Conservation (phyloP, 805 yeast genomes). For the Torulaspora microellipsoides region DNA sequence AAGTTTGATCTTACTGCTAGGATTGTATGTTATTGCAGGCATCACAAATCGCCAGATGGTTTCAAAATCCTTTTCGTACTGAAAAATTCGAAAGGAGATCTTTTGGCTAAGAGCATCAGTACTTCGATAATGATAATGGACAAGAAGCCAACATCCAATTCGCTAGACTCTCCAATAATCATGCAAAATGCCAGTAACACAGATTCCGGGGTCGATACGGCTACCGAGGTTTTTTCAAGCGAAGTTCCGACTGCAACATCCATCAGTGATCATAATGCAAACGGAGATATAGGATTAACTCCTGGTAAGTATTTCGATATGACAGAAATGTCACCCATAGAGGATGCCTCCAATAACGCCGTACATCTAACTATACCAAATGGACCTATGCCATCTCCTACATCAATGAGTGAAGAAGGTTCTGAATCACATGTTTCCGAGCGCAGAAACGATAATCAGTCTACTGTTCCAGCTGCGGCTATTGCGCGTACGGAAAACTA, state of each 20-base stretch:
- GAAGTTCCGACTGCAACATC: slow-evolving; percentile 11
- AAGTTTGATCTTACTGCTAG: slow-evolving; percentile 56
- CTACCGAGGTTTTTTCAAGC: slow-evolving; percentile 13
- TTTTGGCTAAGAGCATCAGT: slow-evolving; percentile 69
- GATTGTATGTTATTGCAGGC: slow-evolving; percentile 93
- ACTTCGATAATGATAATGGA: slow-evolving; percentile 88
- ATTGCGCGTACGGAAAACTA: slow-evolving; percentile 15
- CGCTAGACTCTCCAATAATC: slow-evolving; percentile 7
- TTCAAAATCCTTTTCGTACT: slow-evolving; percentile 68
- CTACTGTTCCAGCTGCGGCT: slow-evolving; percentile 13
- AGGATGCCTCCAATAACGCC: slow-evolving; percentile 3
- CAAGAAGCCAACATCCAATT: slow-evolving; percentile 62
- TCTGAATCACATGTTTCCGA: slow-evolving; percentile 41
- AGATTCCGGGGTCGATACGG: slow-evolving; percentile 13
- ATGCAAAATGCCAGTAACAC: slow-evolving; percentile 10
- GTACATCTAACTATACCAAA: slow-evolving; percentile 5
- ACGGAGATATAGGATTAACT: slow-evolving; percentile 2
- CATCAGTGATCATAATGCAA: slow-evolving; percentile 6
- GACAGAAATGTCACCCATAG: slow-evolving; percentile 10
- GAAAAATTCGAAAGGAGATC: slow-evolving; percentile 52
- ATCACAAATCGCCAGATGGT: slow-evolving; percentile 85
- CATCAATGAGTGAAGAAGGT: slow-evolving; percentile 56
- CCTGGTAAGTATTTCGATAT: slow-evolving; percentile 13
- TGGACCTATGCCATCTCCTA: slow-evolving; percentile 49
- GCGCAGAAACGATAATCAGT: slow-evolving; percentile 8